phyloP scores from a whole-genome alignment of 768 basidiomycete genomes.

The Boletellus emodensis region DNA sequence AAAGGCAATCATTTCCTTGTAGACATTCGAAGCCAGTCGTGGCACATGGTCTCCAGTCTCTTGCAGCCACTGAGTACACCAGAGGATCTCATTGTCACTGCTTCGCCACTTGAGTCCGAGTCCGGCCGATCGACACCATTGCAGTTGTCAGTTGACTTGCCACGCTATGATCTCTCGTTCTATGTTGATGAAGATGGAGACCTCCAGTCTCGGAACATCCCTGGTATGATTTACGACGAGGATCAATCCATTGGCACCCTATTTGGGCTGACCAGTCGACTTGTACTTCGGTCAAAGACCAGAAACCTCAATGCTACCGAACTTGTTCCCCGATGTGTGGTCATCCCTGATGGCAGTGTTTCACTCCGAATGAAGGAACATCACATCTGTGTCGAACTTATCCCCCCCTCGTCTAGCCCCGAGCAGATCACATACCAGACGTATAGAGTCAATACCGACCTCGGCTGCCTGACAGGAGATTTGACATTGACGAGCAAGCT shows the following conservation, averaged over 20 bases:
- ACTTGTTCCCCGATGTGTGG: slow-evolving; percentile 17
- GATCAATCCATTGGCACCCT: slow-evolving; percentile 42
- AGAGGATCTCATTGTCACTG: slow-evolving; percentile 16
- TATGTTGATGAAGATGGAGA: slow-evolving; percentile 28
- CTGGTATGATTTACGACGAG: too few relatives aligned
- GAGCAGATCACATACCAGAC: slow-evolving; percentile 18
- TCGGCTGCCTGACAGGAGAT: too few relatives aligned
- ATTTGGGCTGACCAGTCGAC: slow-evolving; percentile 37
- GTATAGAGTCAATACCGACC: slow-evolving; percentile 30
- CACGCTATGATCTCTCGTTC: slow-evolving; percentile 39
- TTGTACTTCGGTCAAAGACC: slow-evolving; percentile 34
- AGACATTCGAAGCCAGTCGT: slow-evolving; percentile 24
- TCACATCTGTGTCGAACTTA: slow-evolving; percentile 11
- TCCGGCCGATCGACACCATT: background rate
- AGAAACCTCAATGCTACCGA: background rate
- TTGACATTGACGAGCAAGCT: too few relatives aligned
- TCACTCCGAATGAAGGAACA: slow-evolving; percentile 2
- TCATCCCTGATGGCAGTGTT: slow-evolving; percentile 36
- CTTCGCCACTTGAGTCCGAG: background rate
- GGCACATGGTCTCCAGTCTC: slow-evolving; percentile 15
- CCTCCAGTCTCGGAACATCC: too few relatives aligned
- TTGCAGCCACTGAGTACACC: slow-evolving; percentile 13
- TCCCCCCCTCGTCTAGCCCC: background rate
- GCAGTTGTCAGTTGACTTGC: slow-evolving; percentile 30
- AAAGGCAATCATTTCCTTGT: slow-evolving; percentile 12